Evolutionary conservation across 768 basidiomycete genomes (phyloP), one percentile per base, ranked within the genome.

Genomic region (Pleurotus sapidus): DNA sequence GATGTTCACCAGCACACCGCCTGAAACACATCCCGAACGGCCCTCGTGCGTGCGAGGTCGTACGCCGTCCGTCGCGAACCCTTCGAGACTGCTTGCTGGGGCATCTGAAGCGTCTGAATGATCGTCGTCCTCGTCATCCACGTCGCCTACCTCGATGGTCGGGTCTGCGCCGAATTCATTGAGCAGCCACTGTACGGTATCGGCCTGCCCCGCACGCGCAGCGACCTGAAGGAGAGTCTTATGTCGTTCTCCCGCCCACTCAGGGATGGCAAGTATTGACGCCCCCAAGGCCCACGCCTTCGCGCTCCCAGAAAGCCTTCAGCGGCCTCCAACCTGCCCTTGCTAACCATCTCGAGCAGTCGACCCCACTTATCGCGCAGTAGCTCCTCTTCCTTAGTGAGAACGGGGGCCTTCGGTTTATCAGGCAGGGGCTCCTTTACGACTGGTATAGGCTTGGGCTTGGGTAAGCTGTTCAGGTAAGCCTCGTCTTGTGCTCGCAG

Each of bases 321-420:
- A 97, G 70, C 1, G 94, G 77, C 17, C 17, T 98, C 97, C 8
- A 95, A 66, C 4, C 92, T 83, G 20, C 92, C 94, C 69, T 89
- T 93, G n/a, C 68, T 74, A 20, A 92, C 74, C 94, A 98, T 98
- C 55, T 97, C 95, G n/a, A 94, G 74, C 1, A 95, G 73, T 2
- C 95, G 81, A 6, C 68, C 67, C 89, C 94, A 95, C 62, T 90
- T 90, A 55, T 95, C 93, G 5, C 89, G 85, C 6, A 83, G 60
- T 0, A 76, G 65, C 66, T 93, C 89, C 68, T 98, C 93, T 64
- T 95, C 94, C 63, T 88, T 87, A 0, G 85, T 79, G 3, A 97
- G 75, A 62, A 87, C 87, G 0, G 79, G 78, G 4, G 72, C 72
- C 60, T 81, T 83, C 2, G 76, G 75, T 49, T 78, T 82, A 45